Evolutionary conservation across 805 yeast species (phyloP).

Genomic region (Hemisphaericaspora nanyangensis): DNA sequence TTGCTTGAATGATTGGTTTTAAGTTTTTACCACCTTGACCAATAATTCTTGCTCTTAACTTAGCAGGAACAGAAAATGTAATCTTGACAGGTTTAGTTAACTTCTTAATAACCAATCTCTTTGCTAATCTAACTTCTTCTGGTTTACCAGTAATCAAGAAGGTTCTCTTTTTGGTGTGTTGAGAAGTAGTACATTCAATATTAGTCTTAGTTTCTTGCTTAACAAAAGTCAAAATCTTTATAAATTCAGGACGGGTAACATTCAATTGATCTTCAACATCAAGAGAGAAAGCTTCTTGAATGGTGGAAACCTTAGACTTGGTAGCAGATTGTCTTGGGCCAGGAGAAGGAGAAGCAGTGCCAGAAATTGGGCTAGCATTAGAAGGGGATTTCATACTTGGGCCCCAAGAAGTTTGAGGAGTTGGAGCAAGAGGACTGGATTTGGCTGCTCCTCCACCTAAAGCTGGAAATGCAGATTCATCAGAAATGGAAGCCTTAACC

Average conservation of each 20-base stretch:
- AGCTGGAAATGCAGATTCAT: conserved; percentile 62
- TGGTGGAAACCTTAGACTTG: conserved; percentile 47
- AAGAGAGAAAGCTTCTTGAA: conserved; percentile 79
- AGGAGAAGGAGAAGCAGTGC: conserved; percentile 11
- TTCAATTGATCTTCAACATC: conserved; percentile 65
- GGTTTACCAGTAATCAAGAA: conserved; percentile 77
- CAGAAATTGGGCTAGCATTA: conserved; percentile 15
- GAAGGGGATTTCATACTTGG: conserved; percentile 23
- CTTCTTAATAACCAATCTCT: conserved; percentile 68
- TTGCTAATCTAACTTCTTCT: conserved; percentile 62
- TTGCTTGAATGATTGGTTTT: conserved; percentile 69
- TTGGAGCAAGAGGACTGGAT: conserved; percentile 23
- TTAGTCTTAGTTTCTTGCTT: conserved; percentile 59
- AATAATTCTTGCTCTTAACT: conserved; percentile 71
- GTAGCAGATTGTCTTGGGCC: conserved; percentile 11
- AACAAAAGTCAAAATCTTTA: conserved; percentile 60
- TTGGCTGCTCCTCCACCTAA: conserved; percentile 45
- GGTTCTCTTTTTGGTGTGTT: conserved; percentile 71
- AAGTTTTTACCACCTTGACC: conserved; percentile 84
- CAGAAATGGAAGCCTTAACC: conserved; percentile 35
- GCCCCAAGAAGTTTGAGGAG: conserved; percentile 36
- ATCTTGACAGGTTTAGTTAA: conserved; percentile 70
- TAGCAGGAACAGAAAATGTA: conserved; percentile 67
- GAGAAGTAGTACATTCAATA: conserved; percentile 80
- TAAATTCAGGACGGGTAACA: conserved; percentile 60